Evolutionary conservation across 495 filamentous ascomycete species (phyloP).

Genomic region (Astrothelium subdiscretum): DNA sequence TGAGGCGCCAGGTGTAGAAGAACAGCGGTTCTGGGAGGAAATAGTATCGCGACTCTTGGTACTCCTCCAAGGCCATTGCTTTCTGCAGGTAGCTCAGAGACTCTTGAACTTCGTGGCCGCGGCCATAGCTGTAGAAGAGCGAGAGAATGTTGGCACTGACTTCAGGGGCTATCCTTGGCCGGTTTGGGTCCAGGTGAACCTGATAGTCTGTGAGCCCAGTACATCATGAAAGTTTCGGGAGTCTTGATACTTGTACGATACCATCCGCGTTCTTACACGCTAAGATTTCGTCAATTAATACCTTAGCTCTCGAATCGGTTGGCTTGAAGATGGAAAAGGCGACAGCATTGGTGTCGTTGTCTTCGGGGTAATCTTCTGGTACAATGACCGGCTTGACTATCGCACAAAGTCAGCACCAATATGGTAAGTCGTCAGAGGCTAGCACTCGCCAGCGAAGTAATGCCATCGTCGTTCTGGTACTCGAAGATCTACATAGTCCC

Average conservation of each 20-base stretch:
- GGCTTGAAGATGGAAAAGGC: background rate
- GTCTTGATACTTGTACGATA: background rate
- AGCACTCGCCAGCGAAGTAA: background rate
- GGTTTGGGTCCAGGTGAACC: constrained; percentile 7
- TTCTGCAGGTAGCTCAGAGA: constrained; percentile 7
- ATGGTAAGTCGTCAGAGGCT: background rate
- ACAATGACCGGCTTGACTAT: constrained; percentile 1
- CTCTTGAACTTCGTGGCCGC: constrained; percentile 8
- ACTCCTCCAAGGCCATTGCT: constrained; percentile 9
- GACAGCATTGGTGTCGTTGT: constrained; percentile 1
- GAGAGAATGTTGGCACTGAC: constrained; percentile 9
- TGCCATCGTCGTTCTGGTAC: constrained; percentile 1
- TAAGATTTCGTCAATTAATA: constrained; percentile 1
- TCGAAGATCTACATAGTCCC: constrained; percentile 1
- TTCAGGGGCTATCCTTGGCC: constrained; percentile 9
- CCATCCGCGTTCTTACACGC: constrained; percentile 1
- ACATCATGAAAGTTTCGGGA: background rate
- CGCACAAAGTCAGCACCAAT: background rate
- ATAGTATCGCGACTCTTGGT: constrained; percentile 9
- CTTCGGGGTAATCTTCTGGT: constrained; percentile 1
- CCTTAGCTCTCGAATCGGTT: constrained; percentile 1
- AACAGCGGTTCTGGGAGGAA: constrained; percentile 7
- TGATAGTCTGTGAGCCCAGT: constrained; percentile 7
- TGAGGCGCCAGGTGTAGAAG: constrained; percentile 8
- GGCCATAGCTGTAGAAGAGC: constrained; percentile 9